Evolutionary conservation across 2,329 filamentous ascomycete genomes (phyloP).

Genomic region (Ascochyta koolunga): DNA sequence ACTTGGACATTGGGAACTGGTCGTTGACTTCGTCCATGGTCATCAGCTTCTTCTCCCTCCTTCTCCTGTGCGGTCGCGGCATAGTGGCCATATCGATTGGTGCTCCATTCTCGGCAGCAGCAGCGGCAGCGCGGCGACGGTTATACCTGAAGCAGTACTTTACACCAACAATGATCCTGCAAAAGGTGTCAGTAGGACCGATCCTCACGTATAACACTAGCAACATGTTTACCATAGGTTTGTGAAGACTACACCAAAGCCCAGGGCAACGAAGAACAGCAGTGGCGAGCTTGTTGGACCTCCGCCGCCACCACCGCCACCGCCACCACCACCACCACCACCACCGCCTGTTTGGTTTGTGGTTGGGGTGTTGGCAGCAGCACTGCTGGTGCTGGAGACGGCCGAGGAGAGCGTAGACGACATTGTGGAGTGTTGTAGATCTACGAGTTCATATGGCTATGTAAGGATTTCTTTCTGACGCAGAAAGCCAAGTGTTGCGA

Average conservation of each 20-base stretch:
- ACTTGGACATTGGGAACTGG: constrained; percentile 93
- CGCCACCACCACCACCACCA: constrained; percentile 27
- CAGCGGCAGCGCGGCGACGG: constrained; percentile 82
- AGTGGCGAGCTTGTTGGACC: constrained; percentile 73
- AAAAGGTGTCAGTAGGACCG: constrained; percentile 28
- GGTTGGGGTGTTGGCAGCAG: constrained; percentile 2
- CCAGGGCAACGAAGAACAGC: constrained; percentile 92
- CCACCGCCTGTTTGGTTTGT: constrained; percentile 5
- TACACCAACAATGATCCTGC: constrained; percentile 97
- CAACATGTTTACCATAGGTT: constrained; percentile 82
- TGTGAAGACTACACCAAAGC: constrained; percentile 97
- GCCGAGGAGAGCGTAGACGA: constrained; percentile 23
- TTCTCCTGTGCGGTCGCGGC: constrained; percentile 81
- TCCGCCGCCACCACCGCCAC: constrained; percentile 39
- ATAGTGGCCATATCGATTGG: constrained; percentile 87
- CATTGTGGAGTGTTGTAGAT: constrained; percentile 25
- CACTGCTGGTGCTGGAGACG: neutral
- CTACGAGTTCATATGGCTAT: constrained; percentile 25
- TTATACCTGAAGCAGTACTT: constrained; percentile 99
- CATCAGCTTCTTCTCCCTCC: constrained; percentile 98
- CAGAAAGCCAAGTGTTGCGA: neutral
- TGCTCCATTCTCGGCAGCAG: constrained; percentile 75
- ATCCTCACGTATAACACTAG: neutral
- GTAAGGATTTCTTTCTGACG: constrained; percentile 4
- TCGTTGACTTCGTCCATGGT: constrained; percentile 99